Conservation (phyloP, 2,329 filamentous ascomycete genomes). For the Samsoniella hepiali region DNA sequence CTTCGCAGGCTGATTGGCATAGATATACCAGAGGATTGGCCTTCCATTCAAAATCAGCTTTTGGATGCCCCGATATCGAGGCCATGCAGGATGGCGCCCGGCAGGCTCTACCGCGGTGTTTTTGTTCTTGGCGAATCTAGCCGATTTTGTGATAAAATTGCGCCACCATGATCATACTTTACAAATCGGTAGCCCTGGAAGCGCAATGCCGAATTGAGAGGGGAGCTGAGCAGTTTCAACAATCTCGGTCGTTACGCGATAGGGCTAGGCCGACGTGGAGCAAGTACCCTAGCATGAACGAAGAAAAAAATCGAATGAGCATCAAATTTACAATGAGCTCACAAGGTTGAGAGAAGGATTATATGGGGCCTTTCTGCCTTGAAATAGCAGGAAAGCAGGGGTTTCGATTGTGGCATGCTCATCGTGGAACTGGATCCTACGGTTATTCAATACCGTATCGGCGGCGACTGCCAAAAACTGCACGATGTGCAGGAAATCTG, state of each 20-base stretch:
- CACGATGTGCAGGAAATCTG: neutral
- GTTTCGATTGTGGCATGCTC: neutral
- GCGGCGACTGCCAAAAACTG: too few species aligned
- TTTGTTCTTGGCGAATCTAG: neutral
- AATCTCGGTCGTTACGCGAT: slow-evolving; percentile 6
- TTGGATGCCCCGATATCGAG: neutral
- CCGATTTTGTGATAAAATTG: neutral
- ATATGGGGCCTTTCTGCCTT: neutral
- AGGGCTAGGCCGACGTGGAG: slow-evolving; percentile 2
- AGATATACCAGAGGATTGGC: neutral
- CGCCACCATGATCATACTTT: neutral
- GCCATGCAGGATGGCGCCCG: neutral
- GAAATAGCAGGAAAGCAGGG: neutral
- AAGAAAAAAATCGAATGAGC: slow-evolving; percentile 2
- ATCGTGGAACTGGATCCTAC: neutral
- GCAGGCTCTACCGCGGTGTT: neutral
- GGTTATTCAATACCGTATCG: neutral
- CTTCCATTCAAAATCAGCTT: neutral
- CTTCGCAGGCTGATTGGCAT: too few species aligned
- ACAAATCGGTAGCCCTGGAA: neutral
- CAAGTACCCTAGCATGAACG: neutral
- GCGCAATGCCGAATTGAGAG: neutral
- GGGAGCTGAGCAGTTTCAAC: neutral
- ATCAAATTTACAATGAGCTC: neutral
- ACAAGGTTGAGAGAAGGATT: neutral